Conservation (phyloP, 1,284 basidiomycete species). For the Ustilago loliicola region DNA sequence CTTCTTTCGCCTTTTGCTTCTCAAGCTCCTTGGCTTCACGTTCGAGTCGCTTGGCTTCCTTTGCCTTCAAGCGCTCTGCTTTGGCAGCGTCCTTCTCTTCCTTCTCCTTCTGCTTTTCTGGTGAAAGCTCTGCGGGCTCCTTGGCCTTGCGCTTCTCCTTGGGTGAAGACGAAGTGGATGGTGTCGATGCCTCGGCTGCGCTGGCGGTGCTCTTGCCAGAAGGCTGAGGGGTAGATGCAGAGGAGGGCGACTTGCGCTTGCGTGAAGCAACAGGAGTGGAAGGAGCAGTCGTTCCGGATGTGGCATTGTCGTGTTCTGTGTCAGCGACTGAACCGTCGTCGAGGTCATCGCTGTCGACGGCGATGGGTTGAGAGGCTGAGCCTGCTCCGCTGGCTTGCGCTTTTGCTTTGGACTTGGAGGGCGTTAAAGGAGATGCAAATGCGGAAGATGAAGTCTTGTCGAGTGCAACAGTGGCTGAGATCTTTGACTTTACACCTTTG, state of each 20-base stretch:
- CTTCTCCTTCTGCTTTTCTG: conserved; percentile 69
- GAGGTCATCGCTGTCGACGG: conserved; percentile 43
- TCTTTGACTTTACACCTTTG: conserved; percentile 42
- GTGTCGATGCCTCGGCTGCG: conserved; percentile 25
- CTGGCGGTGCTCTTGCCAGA: conserved; percentile 19
- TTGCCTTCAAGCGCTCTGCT: conserved; percentile 53
- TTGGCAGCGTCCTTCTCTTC: conserved; percentile 72
- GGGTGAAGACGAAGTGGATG: conserved; percentile 33
- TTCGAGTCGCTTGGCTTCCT: conserved; percentile 56
- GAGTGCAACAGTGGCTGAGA: conserved; percentile 31
- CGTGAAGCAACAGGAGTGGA: conserved; percentile 29
- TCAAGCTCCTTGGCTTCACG: conserved; percentile 59
- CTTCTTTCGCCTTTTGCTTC: conserved; percentile 67
- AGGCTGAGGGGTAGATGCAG: conserved; percentile 35
- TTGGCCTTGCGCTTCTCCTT: conserved; percentile 54
- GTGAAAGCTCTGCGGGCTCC: conserved; percentile 44
- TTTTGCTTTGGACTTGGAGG: conserved; percentile 9
- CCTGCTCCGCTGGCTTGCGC: conserved; percentile 4
- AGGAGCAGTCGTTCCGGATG: conserved; percentile 11
- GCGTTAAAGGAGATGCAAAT: conserved; percentile 11
- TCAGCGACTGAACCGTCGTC: conserved; percentile 40
- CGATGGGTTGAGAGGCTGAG: conserved; percentile 23
- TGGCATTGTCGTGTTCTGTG: conserved; percentile 16
- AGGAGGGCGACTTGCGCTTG: conserved; percentile 37
- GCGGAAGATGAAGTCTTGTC: conserved; percentile 8